These are phyloP conservation scores for Achlya hypogyna DNA, from an alignment of 352 stramenopile genomes.

Conservation along the genomic window DNA sequence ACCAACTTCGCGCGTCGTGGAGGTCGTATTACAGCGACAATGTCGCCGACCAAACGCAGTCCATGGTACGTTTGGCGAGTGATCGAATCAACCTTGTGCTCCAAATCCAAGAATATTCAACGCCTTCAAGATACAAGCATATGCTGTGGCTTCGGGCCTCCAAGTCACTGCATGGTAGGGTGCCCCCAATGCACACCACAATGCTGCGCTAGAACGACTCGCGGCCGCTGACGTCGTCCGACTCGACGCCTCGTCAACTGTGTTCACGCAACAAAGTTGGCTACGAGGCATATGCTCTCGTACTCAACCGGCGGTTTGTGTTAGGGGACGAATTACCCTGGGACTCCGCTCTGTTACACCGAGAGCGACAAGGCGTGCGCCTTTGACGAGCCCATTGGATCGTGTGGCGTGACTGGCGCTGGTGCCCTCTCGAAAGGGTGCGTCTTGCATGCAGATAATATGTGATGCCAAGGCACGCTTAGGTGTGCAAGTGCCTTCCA, in stretches of 20 bases:
- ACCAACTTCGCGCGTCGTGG: slow-evolving; percentile 2
- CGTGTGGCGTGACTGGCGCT: slow-evolving; percentile 11
- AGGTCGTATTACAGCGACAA: slow-evolving; percentile 10
- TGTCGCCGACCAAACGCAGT: slow-evolving; percentile 1
- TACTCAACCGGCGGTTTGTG: not conserved
- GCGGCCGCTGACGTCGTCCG: not conserved
- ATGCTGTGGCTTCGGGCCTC: slow-evolving; percentile 14
- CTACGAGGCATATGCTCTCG: not conserved
- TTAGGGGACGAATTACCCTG: not conserved
- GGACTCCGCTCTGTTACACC: slow-evolving; percentile 9
- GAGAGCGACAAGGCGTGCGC: not conserved
- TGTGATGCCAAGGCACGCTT: not conserved
- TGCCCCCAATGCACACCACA: not conserved
- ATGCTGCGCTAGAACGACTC: slow-evolving; percentile 7
- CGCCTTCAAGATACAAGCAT: slow-evolving; percentile 7
- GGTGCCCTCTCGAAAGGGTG: slow-evolving; percentile 11
- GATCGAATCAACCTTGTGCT: too few relatives aligned
- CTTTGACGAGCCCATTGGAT: slow-evolving; percentile 19
- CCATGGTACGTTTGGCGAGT: not conserved
- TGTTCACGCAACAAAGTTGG: not conserved
- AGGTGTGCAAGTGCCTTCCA: slow-evolving; percentile 19
- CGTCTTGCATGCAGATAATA: not conserved
- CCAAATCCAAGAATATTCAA: slow-evolving; percentile 19
- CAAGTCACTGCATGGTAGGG: slow-evolving; percentile 6
- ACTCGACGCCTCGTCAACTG: not conserved